These are phyloP conservation scores for Phylloporus sp. DNA, from an alignment of 1,284 basidiomycete species.

Conservation along the genomic window DNA sequence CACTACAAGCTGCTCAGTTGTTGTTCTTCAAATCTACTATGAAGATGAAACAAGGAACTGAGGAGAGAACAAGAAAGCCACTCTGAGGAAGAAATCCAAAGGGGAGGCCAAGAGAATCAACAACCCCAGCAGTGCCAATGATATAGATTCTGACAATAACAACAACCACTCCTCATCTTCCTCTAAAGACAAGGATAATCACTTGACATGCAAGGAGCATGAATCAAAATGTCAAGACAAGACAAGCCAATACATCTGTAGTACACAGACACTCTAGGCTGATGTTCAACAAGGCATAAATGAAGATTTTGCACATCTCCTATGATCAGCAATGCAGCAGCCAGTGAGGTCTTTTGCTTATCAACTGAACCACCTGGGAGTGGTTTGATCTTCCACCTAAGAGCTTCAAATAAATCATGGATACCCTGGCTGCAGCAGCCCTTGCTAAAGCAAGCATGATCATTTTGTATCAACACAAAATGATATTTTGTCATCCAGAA, in stretches of 20 bases:
- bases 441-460: background rate
- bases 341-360: background rate
- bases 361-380: conserved; percentile 4
- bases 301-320: background rate
- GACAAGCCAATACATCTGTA: background rate
- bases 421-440: background rate
- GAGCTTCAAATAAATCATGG: background rate
- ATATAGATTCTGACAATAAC: background rate
- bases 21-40: too few relatives aligned
- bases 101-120: background rate
- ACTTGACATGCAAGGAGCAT: background rate
- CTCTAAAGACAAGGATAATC: too few relatives aligned
- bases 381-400: background rate
- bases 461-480: conserved; percentile 1
- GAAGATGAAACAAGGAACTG: too few relatives aligned
- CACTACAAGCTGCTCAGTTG: too few relatives aligned
- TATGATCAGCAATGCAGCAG: accelerated
- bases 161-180: too few relatives aligned
- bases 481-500: background rate
- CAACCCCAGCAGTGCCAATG: background rate
- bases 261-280: background rate
- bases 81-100: background rate
- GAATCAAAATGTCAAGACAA: too few relatives aligned
- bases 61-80: too few relatives aligned
- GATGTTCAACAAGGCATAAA: background rate